Evolutionary conservation across 768 basidiomycete genomes (phyloP).

Genomic region (Panaeolus papilionaceus): DNA sequence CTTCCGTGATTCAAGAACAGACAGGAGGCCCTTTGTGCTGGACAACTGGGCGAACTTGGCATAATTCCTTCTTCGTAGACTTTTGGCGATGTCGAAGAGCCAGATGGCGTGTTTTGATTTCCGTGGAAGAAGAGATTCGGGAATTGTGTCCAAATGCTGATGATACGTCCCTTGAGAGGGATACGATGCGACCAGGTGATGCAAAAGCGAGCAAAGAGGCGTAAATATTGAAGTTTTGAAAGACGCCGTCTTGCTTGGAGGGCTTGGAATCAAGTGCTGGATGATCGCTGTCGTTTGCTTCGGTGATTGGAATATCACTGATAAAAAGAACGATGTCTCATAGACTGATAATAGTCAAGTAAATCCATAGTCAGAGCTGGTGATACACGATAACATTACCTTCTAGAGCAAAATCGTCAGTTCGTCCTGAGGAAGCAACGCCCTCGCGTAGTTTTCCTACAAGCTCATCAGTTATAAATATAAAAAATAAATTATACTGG

Average conservation of each 20-base stretch:
- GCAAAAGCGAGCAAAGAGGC: slow-evolving; percentile 58
- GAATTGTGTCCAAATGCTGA: slow-evolving; percentile 49
- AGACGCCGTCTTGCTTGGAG: slow-evolving; percentile 25
- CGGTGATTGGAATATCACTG: slow-evolving; percentile 65
- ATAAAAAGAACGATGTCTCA: slow-evolving; percentile 73
- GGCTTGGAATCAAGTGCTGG: slow-evolving; percentile 53
- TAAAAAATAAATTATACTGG: slow-evolving; percentile 2
- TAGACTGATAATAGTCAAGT: slow-evolving; percentile 54
- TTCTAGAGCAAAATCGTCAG: slow-evolving; percentile 69
- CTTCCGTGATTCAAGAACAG: slow-evolving; percentile 25
- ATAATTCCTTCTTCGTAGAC: slow-evolving; percentile 62
- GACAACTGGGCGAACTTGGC: slow-evolving; percentile 56
- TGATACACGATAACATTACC: slow-evolving; percentile 47
- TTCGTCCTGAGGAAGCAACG: slow-evolving; percentile 62
- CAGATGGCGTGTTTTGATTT: slow-evolving; percentile 48
- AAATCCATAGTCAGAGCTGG: neutral
- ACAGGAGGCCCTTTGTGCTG: slow-evolving; percentile 28
- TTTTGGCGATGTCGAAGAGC: slow-evolving; percentile 57
- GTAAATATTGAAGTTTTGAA: slow-evolving; percentile 33
- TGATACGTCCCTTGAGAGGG: slow-evolving; percentile 70
- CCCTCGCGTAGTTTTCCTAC: slow-evolving; percentile 82
- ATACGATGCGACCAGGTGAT: slow-evolving; percentile 61
- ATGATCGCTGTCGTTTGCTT: slow-evolving; percentile 68
- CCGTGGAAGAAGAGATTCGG: slow-evolving; percentile 44
- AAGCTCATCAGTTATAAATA: neutral